phyloP scores from a whole-genome alignment of 1,284 basidiomycete species.

The Cryptococcus floricola region DNA sequence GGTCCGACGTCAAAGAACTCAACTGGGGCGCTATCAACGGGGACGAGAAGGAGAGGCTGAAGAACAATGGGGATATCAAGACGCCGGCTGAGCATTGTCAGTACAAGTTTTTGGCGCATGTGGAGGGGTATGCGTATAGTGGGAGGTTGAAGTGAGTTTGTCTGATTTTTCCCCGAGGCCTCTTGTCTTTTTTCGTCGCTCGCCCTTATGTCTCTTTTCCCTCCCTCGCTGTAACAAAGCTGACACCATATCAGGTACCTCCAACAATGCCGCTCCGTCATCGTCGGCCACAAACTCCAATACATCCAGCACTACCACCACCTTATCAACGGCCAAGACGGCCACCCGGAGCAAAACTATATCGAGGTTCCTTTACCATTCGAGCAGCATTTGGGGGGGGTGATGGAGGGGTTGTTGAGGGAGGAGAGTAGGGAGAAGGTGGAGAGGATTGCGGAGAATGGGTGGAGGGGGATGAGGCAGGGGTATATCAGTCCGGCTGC shows the following conservation, averaged over 20 bases:
- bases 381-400: slow-evolving; percentile 30
- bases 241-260: slow-evolving; percentile 30
- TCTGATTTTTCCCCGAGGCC: too few relatives aligned
- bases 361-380: slow-evolving; percentile 30
- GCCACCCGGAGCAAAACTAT: slow-evolving; percentile 44
- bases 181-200: background rate
- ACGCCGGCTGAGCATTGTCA: slow-evolving; percentile 44
- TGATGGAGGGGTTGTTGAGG: slow-evolving; percentile 37
- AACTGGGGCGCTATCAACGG: slow-evolving; percentile 32
- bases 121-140: slow-evolving; percentile 45
- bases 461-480: slow-evolving; percentile 34
- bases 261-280: slow-evolving; percentile 45
- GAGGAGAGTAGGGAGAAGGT: slow-evolving; percentile 26
- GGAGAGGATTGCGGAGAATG: slow-evolving; percentile 38
- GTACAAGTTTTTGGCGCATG: slow-evolving; percentile 45
- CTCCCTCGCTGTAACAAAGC: background rate
- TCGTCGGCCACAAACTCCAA: slow-evolving; percentile 35
- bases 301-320: slow-evolving; percentile 49
- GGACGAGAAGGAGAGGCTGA: slow-evolving; percentile 15
- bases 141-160: slow-evolving; percentile 41
- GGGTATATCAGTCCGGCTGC: slow-evolving; percentile 39
- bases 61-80: slow-evolving; percentile 27
- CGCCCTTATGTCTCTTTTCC: too few relatives aligned
- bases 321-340: slow-evolving; percentile 32
- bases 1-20: slow-evolving; percentile 30